Evolutionary conservation across 2,329 filamentous ascomycete species (phyloP), one percentile per base, ranked within the genome.

Genomic region (Herpotrichia juniperi): DNA sequence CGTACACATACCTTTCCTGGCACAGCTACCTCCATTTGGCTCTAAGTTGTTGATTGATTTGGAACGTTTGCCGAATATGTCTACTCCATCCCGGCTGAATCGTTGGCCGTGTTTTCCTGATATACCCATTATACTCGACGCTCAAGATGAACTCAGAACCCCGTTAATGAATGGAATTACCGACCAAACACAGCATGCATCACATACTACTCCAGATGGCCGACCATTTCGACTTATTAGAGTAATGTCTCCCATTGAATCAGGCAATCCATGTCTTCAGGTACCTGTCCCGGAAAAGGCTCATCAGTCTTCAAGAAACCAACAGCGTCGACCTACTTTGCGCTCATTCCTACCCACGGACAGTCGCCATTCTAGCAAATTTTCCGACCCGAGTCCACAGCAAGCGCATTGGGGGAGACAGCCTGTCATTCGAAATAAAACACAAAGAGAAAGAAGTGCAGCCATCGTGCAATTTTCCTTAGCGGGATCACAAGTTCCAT

Each of bases 121-220:
- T 16, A 50, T 50, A 25, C 48, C 48, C 9, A 46, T 50, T 14
- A 45, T 37, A 12, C 48, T 50, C 14, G 48, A 50, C 21, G 16
- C 30, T 22, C 39, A 34, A 10, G 48, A 46, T 19, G 16, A 45
- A 14, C 14, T 19, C 19, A 35, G n/a, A n/a, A 45, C 16, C 25
- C 28, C 42, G 8, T 12, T 30, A 14, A 8, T 24, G 7, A 17
- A 34, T 7, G 16, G 14, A 45, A 28, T 9, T 24, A 21, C 2
- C 17, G 14, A 10, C 5, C n/a, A 34, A 34, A 45, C 10, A 9
- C 17, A 34, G 9, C 42, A 35, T 22, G 28, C 24, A 9, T 24
- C 42, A 19, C 42, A 30, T 17, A 31, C 28, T 6, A 4, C 42
- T 3, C 16, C 17, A 7, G 21, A 21, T 22, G 19, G 30, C 22